Evolutionary conservation across 805 yeast species (phyloP), one percentile per base, ranked within the genome.

Genomic region (Candida pseudoglaebosa): DNA sequence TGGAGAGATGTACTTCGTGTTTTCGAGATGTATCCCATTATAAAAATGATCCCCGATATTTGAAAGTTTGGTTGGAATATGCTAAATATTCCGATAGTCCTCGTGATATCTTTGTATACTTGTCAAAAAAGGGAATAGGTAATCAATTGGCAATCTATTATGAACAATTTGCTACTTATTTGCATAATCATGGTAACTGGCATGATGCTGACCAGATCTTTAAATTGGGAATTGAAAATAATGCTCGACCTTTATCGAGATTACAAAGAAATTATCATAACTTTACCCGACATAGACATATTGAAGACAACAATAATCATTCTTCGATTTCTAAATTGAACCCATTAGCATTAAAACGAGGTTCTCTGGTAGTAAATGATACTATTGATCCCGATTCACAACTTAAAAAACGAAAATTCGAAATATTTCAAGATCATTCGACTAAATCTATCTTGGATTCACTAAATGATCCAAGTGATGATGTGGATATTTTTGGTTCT

Each of bases 1-100:
- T 90, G 24, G 95, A 87, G 53, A 64, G 82, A 34, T 83, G 93
- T 48, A 81, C 95, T 0, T 73, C 78, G 28, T 70, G 70, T 43
- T 85, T 87, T 53, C 69, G 80, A 49, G 85, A 83, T 47, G 74
- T 72, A 22, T 61, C 61, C 0, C 78, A 77, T 44, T 91, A 89
- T 56, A 81, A 79, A 42, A 83, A 90, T 55, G 97, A 91, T 55
- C 79, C 91, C 1, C 62, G 97, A 34, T 89, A 84, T 53, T 59
- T 91, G 36, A 74, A 71, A 44, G 71, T 89, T 2, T 91, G 99
- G 97, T 59, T 90, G 28, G 80, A 78, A 47, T 89, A 87, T 56
- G 77, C 84, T 6, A 74, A 71, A 17, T 80, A 73, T 51, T 73
- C 84, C 1, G 86, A 82, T 43, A 73, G 82, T 12, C 89, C 90